Base-by-base conservation (phyloP, 2,329 filamentous ascomycete species). In the Ascochyta rabiei region DNA sequence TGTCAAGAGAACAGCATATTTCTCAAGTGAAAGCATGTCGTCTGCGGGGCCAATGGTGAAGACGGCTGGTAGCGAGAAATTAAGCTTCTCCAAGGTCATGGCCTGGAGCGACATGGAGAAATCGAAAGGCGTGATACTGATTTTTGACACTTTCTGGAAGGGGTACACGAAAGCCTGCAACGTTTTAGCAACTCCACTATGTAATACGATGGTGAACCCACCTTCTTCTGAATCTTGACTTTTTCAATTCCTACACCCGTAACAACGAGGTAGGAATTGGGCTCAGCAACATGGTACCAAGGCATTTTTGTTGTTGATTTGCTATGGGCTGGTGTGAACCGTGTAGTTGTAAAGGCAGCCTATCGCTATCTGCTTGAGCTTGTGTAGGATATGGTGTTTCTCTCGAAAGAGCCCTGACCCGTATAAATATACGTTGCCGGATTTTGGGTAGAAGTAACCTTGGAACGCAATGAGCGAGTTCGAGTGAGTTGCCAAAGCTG, bases 11-110 rank as follows among this genome's bases (percentile, higher is more conserved):
- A 91, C 88, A 46, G 90, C 90, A 68, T 93, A 96, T 77, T 93
- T 95, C 76, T 87, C 85, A 43, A 96, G 81, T 2, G 89, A 81
- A 34, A 88, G 85, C 8, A 72, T 76, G 59, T 88, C 86, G 59
- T 93, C 86, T 59, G 91, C 86, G 0, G 91, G 91, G 13, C 91
- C 91, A 56, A 95, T 88, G 33, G 91, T 95, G 77, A 95, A 95
- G 59, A 95, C 89, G 10, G 91, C 90, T 2, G 90, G 91, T 0
- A 95, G 83, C 5, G 86, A 82, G 72, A 95, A 93, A 60, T 93
- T 89, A 3, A 95, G 82, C 74, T 96, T 96, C 78, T 96, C 91
- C 66, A 88, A 86, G 16, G 91, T 96, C 91, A 96, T 96, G 52
- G 91, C 91, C 71, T 93, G 89, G 1, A 96, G 79, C 52, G 87